Conservation (phyloP, 2,329 filamentous ascomycete species). For the Cladophialophora exuberans region DNA sequence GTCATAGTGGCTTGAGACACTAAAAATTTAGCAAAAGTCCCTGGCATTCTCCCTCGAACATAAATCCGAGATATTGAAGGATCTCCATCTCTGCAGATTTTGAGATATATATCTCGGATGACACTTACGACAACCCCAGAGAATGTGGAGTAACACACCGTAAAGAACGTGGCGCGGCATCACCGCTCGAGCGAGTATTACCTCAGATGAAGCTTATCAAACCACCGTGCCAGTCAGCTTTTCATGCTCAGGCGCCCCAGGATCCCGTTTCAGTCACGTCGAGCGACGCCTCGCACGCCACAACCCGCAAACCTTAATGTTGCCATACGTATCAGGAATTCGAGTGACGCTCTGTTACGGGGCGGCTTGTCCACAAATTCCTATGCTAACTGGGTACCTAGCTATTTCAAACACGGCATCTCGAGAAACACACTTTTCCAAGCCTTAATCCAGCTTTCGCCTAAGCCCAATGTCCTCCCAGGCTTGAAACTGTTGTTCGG, state of each 20-base stretch:
- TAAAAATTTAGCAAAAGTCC: not conserved
- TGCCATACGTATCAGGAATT: no score
- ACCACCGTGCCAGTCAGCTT: not conserved
- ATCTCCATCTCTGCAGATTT: not conserved
- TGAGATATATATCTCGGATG: no score
- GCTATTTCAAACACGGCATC: no score
- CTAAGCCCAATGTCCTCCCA: no score
- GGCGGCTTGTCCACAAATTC: no score
- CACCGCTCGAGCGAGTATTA: not conserved
- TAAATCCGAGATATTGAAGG: no score
- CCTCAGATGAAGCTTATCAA: slow-evolving; percentile 4
- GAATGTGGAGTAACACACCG: slow-evolving; percentile 11
- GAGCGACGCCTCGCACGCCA: not conserved
- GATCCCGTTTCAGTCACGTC: slow-evolving; percentile 1
- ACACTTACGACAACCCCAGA: no score
- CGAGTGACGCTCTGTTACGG: no score
- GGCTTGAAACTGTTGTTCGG: no score
- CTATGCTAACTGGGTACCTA: not conserved
- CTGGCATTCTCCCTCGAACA: no score
- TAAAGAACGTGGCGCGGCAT: not conserved
- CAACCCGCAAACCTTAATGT: slow-evolving; percentile 4
- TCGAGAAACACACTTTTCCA: no score
- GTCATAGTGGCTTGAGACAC: not conserved
- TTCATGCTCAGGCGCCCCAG: slow-evolving; percentile 7
- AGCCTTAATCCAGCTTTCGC: no score